phyloP scores from a whole-genome alignment of 179 eudicot species.

The Silene coronaria region DNA sequence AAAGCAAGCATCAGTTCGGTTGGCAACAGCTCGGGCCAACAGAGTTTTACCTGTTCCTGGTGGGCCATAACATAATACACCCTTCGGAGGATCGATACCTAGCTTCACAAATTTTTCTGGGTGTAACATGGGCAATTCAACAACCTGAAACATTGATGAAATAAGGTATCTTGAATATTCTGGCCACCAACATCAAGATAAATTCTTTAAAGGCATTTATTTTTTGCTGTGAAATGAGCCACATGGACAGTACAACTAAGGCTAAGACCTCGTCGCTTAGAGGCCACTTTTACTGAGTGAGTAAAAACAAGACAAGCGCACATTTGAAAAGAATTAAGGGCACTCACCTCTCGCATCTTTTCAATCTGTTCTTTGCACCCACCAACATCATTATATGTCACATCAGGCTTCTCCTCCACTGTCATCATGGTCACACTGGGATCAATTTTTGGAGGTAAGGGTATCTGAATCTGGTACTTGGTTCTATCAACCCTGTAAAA shows the following conservation, averaged over 20 bases:
- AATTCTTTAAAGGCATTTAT: neutral
- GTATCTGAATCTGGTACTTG: slow-evolving; percentile 90
- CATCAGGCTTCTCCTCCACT: slow-evolving; percentile 96
- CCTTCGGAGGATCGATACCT: slow-evolving; percentile 96
- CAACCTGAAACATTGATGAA: slow-evolving; percentile 49
- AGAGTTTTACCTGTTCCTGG: slow-evolving; percentile 98
- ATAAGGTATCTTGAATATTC: neutral
- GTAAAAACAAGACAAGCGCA: neutral
- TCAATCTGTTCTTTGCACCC: slow-evolving; percentile 98
- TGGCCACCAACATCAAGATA: neutral
- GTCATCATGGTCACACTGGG: slow-evolving; percentile 98
- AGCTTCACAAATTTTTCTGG: slow-evolving; percentile 93
- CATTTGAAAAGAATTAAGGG: neutral
- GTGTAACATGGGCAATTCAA: slow-evolving; percentile 93
- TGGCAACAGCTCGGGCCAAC: slow-evolving; percentile 91
- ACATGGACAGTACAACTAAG: neutral
- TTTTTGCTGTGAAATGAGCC: neutral
- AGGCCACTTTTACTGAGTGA: neutral
- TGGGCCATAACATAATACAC: slow-evolving; percentile 91
- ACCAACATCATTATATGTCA: slow-evolving; percentile 93
- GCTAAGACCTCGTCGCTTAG: neutral
- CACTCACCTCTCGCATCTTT: slow-evolving; percentile 85
- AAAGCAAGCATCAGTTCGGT: slow-evolving; percentile 91
- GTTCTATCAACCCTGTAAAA: slow-evolving; percentile 73
- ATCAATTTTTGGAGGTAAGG: slow-evolving; percentile 92